Conservation (phyloP, 305 asterid genomes). For the Euphrasia arctica region DNA sequence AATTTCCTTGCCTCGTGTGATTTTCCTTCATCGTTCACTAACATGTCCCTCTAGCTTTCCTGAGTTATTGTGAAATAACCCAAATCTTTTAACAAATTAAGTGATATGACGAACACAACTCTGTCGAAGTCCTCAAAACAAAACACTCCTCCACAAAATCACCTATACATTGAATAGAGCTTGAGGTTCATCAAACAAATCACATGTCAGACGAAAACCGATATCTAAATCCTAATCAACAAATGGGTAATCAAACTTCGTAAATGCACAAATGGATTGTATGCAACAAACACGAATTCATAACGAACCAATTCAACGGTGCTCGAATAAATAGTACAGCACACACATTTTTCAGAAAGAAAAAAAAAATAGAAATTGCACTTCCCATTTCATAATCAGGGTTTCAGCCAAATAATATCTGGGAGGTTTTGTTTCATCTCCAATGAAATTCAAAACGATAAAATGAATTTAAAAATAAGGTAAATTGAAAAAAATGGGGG, state of each 20-base stretch:
- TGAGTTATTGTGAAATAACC: constrained; percentile 24
- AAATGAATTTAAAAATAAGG: not conserved
- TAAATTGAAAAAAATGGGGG: not conserved
- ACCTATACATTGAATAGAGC: constrained; percentile 4
- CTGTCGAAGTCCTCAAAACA: constrained; percentile 6
- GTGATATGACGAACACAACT: constrained; percentile 14
- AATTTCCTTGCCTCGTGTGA: constrained; percentile 43
- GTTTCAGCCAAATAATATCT: constrained; percentile 14
- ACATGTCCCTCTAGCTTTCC: constrained; percentile 31
- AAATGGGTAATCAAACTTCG: not conserved
- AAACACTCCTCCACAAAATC: constrained; percentile 2
- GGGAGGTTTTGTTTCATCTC: not conserved
- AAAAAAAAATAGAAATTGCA: constrained; percentile 8
- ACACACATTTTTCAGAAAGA: not conserved
- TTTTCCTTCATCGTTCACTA: constrained; percentile 33
- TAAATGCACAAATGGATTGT: not conserved
- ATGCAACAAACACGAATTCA: not conserved
- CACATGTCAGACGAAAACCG: not conserved
- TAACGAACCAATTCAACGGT: not conserved
- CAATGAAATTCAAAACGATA: constrained; percentile 9
- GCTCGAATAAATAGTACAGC: not conserved
- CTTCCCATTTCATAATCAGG: constrained; percentile 11
- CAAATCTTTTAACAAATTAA: constrained; percentile 20
- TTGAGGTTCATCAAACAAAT: constrained; percentile 4
- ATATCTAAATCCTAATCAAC: constrained; percentile 1